Conservation (phyloP, 2,329 filamentous ascomycete species). For the Knufia petricola region DNA sequence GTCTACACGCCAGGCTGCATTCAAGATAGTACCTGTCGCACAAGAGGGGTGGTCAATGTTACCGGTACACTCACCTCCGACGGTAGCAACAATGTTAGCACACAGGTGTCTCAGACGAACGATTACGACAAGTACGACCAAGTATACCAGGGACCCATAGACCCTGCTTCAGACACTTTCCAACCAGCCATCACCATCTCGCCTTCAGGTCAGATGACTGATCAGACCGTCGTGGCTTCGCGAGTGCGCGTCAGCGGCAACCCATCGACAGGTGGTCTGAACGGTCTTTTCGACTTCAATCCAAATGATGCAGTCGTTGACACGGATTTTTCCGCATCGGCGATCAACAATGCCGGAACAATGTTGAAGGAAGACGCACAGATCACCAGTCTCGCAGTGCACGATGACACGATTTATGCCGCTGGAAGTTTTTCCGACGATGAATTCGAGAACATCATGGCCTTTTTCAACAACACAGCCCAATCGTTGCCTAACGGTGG, state of each 20-base stretch:
- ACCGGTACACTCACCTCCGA: conserved; percentile 57
- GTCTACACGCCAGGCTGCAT: conserved; percentile 88
- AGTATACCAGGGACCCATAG: conserved; percentile 76
- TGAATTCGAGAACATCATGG: conserved; percentile 64
- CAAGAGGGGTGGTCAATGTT: conserved; percentile 72
- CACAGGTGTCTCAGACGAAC: conserved; percentile 77
- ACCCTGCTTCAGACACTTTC: conserved; percentile 63
- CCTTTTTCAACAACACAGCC: conserved; percentile 55
- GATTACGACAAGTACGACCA: conserved; percentile 94
- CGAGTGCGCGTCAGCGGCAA: conserved; percentile 62
- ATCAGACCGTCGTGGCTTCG: conserved; percentile 76
- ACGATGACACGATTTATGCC: conserved; percentile 59
- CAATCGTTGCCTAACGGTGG: conserved; percentile 59
- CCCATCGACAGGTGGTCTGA: conserved; percentile 64
- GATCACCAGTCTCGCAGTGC: conserved; percentile 58
- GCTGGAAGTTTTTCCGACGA: conserved; percentile 73
- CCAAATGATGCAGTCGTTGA: conserved; percentile 49
- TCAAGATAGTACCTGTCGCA: conserved; percentile 65
- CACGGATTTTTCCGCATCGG: conserved; percentile 58
- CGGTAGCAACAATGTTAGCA: conserved; percentile 42
- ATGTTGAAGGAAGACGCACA: conserved; percentile 58
- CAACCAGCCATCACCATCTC: conserved; percentile 70
- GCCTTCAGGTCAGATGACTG: conserved; percentile 53
- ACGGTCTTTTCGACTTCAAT: conserved; percentile 84
- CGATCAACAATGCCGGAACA: conserved; percentile 66